These are phyloP conservation scores for Ophiostoma novo-ulmi DNA, from an alignment of 2,329 filamentous ascomycete genomes.

Conservation along the genomic window DNA sequence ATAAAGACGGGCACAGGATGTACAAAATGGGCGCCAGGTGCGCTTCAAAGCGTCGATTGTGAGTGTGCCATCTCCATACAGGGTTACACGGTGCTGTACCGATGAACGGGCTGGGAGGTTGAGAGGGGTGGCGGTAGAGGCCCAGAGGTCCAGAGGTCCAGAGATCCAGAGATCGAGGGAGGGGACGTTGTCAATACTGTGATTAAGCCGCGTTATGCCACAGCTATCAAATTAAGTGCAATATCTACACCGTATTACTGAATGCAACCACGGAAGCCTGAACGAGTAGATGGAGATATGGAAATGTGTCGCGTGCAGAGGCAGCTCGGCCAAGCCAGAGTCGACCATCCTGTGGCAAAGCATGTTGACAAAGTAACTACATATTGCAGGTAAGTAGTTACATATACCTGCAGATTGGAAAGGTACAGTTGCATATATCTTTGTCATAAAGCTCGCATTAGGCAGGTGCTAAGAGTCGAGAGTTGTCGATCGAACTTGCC, in stretches of 20 bases:
- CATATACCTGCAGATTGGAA: neutral
- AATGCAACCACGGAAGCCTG: neutral
- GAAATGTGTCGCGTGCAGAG: constrained; percentile 12
- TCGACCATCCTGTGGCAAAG: neutral
- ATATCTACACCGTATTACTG: neutral
- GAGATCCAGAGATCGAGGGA: neutral
- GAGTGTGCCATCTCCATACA: constrained; percentile 1
- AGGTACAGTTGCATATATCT: neutral
- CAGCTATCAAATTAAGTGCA: neutral
- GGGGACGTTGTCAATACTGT: neutral
- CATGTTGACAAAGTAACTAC: neutral
- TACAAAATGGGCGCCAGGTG: neutral
- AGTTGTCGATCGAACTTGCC: neutral
- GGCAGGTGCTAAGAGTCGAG: neutral
- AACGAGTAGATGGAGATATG: neutral
- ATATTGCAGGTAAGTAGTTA: neutral
- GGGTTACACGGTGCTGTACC: neutral
- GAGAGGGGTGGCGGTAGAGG: neutral
- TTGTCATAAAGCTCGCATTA: neutral
- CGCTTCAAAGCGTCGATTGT: neutral
- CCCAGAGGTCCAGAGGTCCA: neutral
- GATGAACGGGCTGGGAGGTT: neutral
- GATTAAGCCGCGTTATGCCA: neutral
- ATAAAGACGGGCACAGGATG: neutral
- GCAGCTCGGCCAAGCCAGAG: neutral